These are phyloP conservation scores for Mortierella antarctica DNA, from an alignment of 192 early-diverging fungal species.

Conservation along the genomic window DNA sequence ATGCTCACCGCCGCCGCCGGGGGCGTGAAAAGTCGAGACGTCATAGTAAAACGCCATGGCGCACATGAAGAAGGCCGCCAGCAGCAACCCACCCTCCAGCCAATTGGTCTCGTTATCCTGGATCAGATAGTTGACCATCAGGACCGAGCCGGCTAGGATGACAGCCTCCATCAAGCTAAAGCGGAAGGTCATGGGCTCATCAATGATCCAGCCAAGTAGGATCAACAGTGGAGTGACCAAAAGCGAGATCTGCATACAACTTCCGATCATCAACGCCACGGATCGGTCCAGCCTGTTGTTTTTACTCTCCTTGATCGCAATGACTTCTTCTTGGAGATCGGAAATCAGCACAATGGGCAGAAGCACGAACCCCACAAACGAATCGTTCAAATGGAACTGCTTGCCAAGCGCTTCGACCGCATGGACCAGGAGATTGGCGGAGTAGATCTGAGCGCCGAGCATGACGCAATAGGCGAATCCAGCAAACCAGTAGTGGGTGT, in stretches of 20 bases:
- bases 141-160: constrained; percentile 78
- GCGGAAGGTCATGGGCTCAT: constrained; percentile 78
- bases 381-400: constrained; percentile 74
- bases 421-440: constrained; percentile 85
- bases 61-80: constrained; percentile 87
- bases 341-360: constrained; percentile 94
- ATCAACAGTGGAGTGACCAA: constrained; percentile 74
- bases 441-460: constrained; percentile 80
- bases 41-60: constrained; percentile 85
- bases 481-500: constrained; percentile 70
- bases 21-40: constrained; percentile 29
- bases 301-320: constrained; percentile 21
- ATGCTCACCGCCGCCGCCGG: neutral
- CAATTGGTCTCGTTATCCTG: constrained; percentile 90
- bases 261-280: constrained; percentile 42
- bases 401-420: constrained; percentile 82
- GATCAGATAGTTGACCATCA: constrained; percentile 81
- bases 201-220: constrained; percentile 87
- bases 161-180: constrained; percentile 85
- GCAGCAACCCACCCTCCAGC: constrained; percentile 88
- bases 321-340: constrained; percentile 72
- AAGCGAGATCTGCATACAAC: constrained; percentile 82
- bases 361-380: constrained; percentile 92
- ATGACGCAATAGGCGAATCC: constrained; percentile 60
- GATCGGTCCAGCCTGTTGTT: constrained; percentile 17